Conservation (phyloP, 1,139 yeast genomes). For the Saccharomyces hybrid region DNA sequence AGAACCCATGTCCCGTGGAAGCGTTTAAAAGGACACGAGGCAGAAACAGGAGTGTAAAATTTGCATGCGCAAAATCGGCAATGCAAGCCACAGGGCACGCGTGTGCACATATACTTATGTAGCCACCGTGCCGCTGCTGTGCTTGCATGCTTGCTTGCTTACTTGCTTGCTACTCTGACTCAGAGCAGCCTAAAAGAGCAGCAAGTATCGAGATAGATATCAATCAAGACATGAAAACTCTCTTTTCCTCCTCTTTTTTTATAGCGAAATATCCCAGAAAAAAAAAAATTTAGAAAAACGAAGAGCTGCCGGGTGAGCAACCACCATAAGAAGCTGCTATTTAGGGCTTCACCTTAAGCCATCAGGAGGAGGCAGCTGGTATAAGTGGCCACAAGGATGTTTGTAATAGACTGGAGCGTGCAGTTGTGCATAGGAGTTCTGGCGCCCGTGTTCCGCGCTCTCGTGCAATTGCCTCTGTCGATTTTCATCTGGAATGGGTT, state of each 20-base stretch:
- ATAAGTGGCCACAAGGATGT: not conserved
- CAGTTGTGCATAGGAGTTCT: not conserved
- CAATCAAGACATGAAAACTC: too few species aligned
- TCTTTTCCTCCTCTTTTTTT: not conserved
- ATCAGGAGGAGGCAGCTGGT: not conserved
- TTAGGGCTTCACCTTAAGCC: not conserved
- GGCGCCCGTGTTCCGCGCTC: conserved; percentile 1
- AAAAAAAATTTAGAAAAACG: not conserved
- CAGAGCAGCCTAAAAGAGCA: too few species aligned
- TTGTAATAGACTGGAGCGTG: not conserved
- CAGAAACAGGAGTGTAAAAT: conserved; percentile 58
- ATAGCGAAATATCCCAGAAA: not conserved
- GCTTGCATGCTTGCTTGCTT: not conserved
- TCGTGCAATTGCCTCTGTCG: conserved; percentile 15
- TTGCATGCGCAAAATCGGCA: not conserved
- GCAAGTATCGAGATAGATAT: too few species aligned
- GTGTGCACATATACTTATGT: not conserved
- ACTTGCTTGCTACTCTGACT: not conserved
- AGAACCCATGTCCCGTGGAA: conserved; percentile 57
- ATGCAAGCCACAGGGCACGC: not conserved
- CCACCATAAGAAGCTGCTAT: not conserved
- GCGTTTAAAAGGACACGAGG: conserved; percentile 45
- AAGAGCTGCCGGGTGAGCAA: conserved; percentile 1
- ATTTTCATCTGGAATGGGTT: conserved; percentile 15
- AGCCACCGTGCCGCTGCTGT: not conserved